These are phyloP conservation scores for Aspergillus bombycis DNA, from an alignment of 2,329 filamentous ascomycete species.

Conservation along the genomic window DNA sequence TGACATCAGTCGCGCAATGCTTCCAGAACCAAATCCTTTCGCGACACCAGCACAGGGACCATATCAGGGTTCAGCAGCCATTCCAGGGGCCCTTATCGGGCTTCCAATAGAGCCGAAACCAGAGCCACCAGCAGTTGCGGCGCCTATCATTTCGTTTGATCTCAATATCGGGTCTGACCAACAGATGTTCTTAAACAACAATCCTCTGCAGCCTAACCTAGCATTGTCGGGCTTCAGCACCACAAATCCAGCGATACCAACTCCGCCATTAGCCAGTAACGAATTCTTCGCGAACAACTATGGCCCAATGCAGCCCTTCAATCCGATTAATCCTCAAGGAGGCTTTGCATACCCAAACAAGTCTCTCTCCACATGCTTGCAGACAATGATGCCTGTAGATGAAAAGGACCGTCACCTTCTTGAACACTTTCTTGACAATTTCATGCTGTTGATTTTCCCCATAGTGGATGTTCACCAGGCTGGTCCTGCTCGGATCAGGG, in stretches of 20 bases:
- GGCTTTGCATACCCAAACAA: neutral
- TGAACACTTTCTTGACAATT: constrained; percentile 85
- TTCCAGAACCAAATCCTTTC: neutral
- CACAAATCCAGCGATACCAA: neutral
- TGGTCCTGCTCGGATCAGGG: neutral
- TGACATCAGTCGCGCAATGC: constrained; percentile 8
- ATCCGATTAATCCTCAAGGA: neutral
- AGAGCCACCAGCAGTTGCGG: neutral
- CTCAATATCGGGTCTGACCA: neutral
- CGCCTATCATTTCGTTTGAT: neutral
- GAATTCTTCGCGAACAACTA: neutral
- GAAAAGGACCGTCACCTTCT: constrained; percentile 83
- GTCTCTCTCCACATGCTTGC: neutral
- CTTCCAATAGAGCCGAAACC: neutral
- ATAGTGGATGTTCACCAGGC: neutral
- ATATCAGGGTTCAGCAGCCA: neutral
- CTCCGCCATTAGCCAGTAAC: neutral
- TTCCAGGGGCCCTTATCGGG: neutral
- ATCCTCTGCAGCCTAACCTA: neutral
- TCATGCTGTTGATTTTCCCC: constrained; percentile 61
- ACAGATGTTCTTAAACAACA: neutral
- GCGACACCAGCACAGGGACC: neutral
- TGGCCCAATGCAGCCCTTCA: neutral
- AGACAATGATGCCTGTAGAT: constrained; percentile 57
- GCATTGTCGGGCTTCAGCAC: neutral